A percentile compares a stretch with the other conserved stretches of the same genome.
phyloP scores from a whole-genome alignment of 1,284 basidiomycete species.

The Rhodofomes roseus region DNA sequence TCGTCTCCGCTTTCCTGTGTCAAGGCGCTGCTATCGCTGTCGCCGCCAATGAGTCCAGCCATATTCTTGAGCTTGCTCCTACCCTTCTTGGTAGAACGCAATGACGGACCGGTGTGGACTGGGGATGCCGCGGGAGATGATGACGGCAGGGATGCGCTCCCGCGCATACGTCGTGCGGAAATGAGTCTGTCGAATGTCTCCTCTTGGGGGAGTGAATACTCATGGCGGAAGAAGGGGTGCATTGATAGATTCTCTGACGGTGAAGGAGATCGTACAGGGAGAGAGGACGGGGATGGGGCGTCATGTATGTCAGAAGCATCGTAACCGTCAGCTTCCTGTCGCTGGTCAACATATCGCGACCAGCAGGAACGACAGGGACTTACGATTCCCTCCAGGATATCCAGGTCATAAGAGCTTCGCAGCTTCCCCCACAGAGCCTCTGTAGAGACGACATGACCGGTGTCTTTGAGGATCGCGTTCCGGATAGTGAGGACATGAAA shows the following conservation, averaged over 20 bases:
- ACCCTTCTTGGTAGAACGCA: constrained; percentile 33
- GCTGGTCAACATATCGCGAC: background rate
- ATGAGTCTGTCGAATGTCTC: constrained; percentile 55
- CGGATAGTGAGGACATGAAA: constrained; percentile 77
- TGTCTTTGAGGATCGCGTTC: constrained; percentile 67
- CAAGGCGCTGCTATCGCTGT: constrained; percentile 77
- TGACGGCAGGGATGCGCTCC: constrained; percentile 42
- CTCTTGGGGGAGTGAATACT: constrained; percentile 61
- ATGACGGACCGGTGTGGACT: constrained; percentile 22
- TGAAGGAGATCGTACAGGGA: constrained; percentile 54
- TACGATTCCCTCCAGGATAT: constrained; percentile 72
- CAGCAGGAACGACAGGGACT: constrained; percentile 21
- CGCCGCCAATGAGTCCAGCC: constrained; percentile 68
- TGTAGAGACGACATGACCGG: constrained; percentile 56
- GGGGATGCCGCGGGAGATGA: constrained; percentile 52
- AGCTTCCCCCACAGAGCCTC: constrained; percentile 76
- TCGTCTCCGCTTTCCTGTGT: constrained; percentile 79
- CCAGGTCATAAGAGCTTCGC: constrained; percentile 69
- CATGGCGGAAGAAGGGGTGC: constrained; percentile 69
- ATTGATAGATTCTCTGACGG: constrained; percentile 59
- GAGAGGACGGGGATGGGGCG: constrained; percentile 35
- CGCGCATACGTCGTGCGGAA: constrained; percentile 58
- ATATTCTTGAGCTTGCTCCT: constrained; percentile 38
- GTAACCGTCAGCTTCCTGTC: constrained; percentile 60
- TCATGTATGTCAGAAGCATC: constrained; percentile 44